Conservation (phyloP, 2,329 filamentous ascomycete species). For the Calonectria montana region DNA sequence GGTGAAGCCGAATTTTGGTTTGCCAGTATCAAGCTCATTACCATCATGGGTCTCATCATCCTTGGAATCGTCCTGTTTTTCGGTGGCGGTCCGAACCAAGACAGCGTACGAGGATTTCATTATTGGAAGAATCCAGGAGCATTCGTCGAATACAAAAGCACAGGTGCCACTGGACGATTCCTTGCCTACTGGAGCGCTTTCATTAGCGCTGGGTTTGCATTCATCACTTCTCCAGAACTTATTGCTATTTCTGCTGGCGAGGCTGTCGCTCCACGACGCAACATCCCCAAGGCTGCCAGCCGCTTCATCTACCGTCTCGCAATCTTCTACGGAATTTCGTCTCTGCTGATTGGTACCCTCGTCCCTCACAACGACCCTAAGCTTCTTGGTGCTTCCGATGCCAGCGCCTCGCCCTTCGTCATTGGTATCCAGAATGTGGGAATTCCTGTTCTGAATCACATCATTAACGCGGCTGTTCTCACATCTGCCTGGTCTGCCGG, state of each 20-base stretch:
- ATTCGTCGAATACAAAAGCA: constrained; percentile 61
- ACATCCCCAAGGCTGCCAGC: constrained; percentile 73
- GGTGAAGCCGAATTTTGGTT: constrained; percentile 73
- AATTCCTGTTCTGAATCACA: constrained; percentile 71
- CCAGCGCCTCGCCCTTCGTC: constrained; percentile 71
- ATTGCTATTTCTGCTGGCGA: constrained; percentile 73
- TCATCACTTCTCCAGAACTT: constrained; percentile 72
- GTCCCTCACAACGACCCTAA: constrained; percentile 73
- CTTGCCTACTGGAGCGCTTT: constrained; percentile 69
- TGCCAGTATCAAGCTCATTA: constrained; percentile 68
- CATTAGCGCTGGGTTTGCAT: constrained; percentile 69
- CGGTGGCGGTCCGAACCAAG: constrained; percentile 64
- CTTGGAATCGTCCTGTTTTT: constrained; percentile 58
- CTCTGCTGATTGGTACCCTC: constrained; percentile 70
- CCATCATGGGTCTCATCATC: constrained; percentile 68
- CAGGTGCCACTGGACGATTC: constrained; percentile 63
- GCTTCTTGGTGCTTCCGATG: constrained; percentile 68
- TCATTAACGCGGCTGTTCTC: constrained; percentile 77
- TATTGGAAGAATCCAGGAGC: constrained; percentile 56
- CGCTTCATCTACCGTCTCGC: constrained; percentile 72
- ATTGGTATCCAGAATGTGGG: constrained; percentile 75
- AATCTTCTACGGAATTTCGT: constrained; percentile 72
- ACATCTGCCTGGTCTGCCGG: constrained; percentile 73
- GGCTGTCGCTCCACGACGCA: constrained; percentile 71
- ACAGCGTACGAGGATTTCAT: constrained; percentile 54